These are phyloP conservation scores for Yarrowia galli DNA, from an alignment of 1,139 yeast species.

Conservation along the genomic window DNA sequence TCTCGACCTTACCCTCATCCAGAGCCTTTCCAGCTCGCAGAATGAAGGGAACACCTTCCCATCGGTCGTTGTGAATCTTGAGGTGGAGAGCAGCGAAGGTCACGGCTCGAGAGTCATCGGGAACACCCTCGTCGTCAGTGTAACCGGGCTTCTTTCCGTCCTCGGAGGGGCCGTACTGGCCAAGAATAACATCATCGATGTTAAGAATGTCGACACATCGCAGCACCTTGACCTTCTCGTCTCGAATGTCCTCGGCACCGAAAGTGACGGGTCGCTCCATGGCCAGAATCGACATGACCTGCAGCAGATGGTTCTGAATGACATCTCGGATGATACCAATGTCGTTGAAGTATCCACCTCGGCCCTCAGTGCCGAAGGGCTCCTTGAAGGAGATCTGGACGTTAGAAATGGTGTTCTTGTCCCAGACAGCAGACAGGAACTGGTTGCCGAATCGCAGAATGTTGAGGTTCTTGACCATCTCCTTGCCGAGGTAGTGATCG, in stretches of 20 bases:
- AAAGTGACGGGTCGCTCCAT: conserved; percentile 95
- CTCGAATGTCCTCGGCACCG: conserved; percentile 92
- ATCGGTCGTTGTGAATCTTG: conserved; percentile 85
- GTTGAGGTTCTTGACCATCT: conserved; percentile 92
- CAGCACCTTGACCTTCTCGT: conserved; percentile 92
- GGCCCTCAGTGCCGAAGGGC: conserved; percentile 96
- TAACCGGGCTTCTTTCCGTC: conserved; percentile 93
- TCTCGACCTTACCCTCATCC: conserved; percentile 88
- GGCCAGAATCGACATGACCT: conserved; percentile 86
- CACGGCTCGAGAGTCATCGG: conserved; percentile 79
- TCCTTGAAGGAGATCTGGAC: conserved; percentile 94
- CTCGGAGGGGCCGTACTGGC: conserved; percentile 83
- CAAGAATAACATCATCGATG: conserved; percentile 72
- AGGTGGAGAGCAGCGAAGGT: conserved; percentile 89
- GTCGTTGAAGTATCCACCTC: conserved; percentile 96
- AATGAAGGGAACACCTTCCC: conserved; percentile 98
- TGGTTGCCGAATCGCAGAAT: conserved; percentile 91
- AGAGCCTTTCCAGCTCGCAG: conserved; percentile 97
- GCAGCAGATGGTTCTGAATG: conserved; percentile 96
- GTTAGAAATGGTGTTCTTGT: conserved; percentile 73
- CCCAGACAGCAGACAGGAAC: conserved; percentile 86
- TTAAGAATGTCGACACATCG: conserved; percentile 79
- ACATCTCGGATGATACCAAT: conserved; percentile 98
- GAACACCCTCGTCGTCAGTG: conserved; percentile 92
- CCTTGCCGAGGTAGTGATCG: conserved; percentile 97